Base-by-base conservation (phyloP, 140 eudicot genomes). In the Cichorium intybus region DNA sequence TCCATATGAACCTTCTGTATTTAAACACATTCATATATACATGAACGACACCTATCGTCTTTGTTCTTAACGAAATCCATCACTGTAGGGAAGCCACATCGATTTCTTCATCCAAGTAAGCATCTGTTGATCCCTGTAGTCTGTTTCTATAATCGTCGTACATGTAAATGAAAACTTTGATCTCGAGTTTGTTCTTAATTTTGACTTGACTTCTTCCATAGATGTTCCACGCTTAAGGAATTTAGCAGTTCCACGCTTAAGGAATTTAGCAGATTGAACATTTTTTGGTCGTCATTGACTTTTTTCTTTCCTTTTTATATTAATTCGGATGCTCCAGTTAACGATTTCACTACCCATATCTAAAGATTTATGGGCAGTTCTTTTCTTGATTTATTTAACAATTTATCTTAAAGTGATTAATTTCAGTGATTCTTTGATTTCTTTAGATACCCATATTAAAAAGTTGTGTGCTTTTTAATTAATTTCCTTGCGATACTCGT, bases 101-200 rank as follows among this genome's bases (percentile, higher is more conserved):
- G 37, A 31, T 55, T 55, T 55, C 37, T 55, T 55, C 37, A 55
- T 55, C 60, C 37, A 31, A 58, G 64, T 58, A 58, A 58, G 46
- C 64, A 48, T 48, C 64, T 17, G 4, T 35, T 8, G 43, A 43
- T 15, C 6, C 18, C 18, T 14, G 7, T 43, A 43, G 15, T 17
- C 21, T 33, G n/a, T 58, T 31, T 31, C 16, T 4, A 11, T 55
- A 6, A 58, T 58, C 28, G 16, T 18, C n/a, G 3, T 17, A 17
- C 22, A 17, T 58, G 24, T 58, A 24, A n/a, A 23, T 26, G 21
- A 18, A 5, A 4, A 17, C 9, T 18, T 31, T 31, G 64, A 31
- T 31, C 64, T 58, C 31, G 27, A 33, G 22, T 58, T 58, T 58
- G 64, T 33, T 31, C 14, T 10, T 58, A 58, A 58, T 58, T 31